Percentiles rank a stretch among this genome's conserved stretches.
These are phyloP conservation scores for Rhizoclosmatium globosum DNA, from an alignment of 192 early-diverging fungal species.

Conservation along the genomic window DNA sequence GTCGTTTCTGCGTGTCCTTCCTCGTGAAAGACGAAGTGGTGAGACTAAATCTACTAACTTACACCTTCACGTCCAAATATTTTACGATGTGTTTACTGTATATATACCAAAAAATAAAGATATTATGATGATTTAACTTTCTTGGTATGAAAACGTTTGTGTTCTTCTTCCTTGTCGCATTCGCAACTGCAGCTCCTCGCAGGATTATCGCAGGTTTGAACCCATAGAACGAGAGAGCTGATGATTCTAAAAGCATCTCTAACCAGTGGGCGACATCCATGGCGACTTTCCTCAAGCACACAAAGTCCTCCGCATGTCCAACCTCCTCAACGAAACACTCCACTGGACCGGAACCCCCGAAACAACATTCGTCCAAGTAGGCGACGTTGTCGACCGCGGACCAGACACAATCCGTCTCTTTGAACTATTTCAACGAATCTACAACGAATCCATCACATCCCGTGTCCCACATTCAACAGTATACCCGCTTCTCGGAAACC, in stretches of 20 bases:
- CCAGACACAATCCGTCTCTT: conserved; percentile 76
- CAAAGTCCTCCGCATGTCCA: conserved; percentile 63
- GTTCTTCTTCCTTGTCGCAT: no score
- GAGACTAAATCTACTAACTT: no score
- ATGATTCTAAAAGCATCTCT: no score
- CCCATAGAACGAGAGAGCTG: no score
- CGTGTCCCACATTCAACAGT: conserved; percentile 36
- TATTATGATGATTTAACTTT: no score
- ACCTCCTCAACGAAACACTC: conserved; percentile 58
- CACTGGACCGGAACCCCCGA: not conserved
- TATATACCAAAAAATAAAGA: no score
- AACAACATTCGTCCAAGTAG: conserved; percentile 70
- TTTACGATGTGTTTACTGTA: no score
- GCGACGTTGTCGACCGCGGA: conserved; percentile 80
- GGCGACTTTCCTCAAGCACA: conserved; percentile 65
- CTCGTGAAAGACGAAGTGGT: no score
- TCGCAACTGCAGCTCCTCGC: not conserved
- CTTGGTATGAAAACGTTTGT: no score
- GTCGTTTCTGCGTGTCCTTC: no score
- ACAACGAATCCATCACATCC: conserved; percentile 64
- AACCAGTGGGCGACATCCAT: conserved; percentile 71
- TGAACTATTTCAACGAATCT: conserved; percentile 62
- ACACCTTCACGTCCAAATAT: no score
- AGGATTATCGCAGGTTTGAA: not conserved
- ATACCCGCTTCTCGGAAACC: conserved; percentile 56